Evolutionary conservation across 2,329 filamentous ascomycete genomes (phyloP).

Genomic region (Talaromyces piceae): DNA sequence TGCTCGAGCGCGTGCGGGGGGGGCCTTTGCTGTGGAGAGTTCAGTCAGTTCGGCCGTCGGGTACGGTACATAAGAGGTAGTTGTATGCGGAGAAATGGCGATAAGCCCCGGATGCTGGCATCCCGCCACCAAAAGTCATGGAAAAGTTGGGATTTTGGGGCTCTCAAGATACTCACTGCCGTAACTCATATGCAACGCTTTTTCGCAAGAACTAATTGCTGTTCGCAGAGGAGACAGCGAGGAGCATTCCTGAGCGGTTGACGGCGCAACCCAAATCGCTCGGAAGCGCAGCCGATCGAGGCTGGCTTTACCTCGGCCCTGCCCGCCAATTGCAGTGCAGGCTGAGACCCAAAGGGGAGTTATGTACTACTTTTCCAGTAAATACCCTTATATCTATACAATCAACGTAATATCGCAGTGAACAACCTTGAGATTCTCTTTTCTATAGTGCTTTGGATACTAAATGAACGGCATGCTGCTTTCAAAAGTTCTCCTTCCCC

Average conservation of each 20-base stretch:
- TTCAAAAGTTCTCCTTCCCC: constrained; percentile 48
- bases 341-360: neutral
- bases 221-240: neutral
- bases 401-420: no score
- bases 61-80: neutral
- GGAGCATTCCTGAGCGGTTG: neutral
- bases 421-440: no score
- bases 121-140: neutral
- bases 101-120: neutral
- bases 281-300: neutral
- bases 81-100: neutral
- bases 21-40: neutral
- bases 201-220: neutral
- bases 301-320: neutral
- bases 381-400: no score
- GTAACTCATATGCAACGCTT: constrained; percentile 2
- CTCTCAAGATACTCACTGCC: neutral
- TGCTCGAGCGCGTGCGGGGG: no score
- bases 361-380: no score
- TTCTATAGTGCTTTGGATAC: no score
- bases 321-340: neutral
- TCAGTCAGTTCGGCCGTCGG: neutral
- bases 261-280: neutral
- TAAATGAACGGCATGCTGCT: no score
- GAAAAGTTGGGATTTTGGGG: neutral